Conservation (phyloP, 78 protist genomes). For the Diacronema lutheri region DNA sequence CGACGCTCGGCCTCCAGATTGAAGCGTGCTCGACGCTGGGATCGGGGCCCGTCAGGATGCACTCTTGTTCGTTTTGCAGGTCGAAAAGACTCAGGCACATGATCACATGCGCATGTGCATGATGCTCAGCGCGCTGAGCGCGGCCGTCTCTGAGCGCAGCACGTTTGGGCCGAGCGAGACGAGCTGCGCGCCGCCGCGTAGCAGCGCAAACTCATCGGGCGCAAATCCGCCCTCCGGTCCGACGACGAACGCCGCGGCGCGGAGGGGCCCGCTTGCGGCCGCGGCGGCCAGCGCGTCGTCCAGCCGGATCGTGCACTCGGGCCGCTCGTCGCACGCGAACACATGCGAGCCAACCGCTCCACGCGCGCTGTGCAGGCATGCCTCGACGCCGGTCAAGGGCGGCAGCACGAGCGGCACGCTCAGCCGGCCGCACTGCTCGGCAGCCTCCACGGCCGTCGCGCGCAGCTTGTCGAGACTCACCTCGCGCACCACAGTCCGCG, state of each 20-base stretch:
- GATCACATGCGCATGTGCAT: no score
- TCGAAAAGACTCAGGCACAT: no score
- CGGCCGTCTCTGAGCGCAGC: conserved; percentile 1
- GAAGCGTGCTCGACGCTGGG: no score
- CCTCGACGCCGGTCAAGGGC: no score
- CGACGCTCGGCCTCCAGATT: no score
- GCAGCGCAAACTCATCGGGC: background rate
- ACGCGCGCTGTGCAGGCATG: background rate
- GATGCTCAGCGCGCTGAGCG: background rate
- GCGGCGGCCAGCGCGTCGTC: no score
- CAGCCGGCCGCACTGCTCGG: conserved; percentile 6
- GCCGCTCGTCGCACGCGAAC: background rate
- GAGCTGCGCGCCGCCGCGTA: no score
- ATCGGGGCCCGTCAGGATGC: no score
- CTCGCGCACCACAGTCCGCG: background rate
- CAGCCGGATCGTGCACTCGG: background rate
- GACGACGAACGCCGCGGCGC: background rate
- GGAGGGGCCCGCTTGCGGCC: background rate
- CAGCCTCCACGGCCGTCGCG: background rate
- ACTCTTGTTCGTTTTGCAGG: no score
- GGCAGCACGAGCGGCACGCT: background rate
- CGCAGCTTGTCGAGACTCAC: background rate
- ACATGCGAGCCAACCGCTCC: background rate
- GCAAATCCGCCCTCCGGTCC: conserved; percentile 10
- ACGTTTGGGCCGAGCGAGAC: background rate